Evolutionary conservation across 495 filamentous ascomycete species (phyloP), one percentile per base, ranked within the genome.

Genomic region (Talaromyces adpressus): DNA sequence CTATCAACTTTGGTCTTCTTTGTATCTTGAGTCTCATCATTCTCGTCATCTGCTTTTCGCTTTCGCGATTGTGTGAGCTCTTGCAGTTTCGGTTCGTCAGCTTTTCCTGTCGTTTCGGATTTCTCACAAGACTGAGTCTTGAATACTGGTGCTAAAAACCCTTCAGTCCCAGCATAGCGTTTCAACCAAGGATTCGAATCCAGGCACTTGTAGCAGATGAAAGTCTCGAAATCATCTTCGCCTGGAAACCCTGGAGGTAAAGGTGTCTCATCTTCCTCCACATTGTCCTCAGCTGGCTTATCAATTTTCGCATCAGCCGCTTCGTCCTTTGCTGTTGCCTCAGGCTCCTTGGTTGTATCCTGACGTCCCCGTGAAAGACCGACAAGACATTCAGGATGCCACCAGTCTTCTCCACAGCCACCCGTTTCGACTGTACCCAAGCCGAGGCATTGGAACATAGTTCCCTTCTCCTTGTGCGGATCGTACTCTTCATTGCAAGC

Each of bases 391-490:
- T 93, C 91, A 14, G 94, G 92, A 79, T 99, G 95, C 82, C 92
- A 99, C 95, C 95, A 99, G 73, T 99, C 95, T 77, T 99, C 95
- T 4, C 94, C 93, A 75, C 95, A 99, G 4, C 92, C 92, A 8
- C 91, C 91, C 3, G 88, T 87, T 66, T 89, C 89, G 36, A 84
- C 84, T 0, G 85, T 87, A 0, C 91, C 92, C 4, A 99, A 81
- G 0, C 92, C 92, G 2, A 98, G 72, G 72, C 95, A 99, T 75
- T 99, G 95, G 71, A 93, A 98, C 95, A 99, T 99, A n/a, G 92
- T 97, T 2, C 94, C 94, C 67, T 91, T 93, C 73, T 99, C 91
- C 70, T 87, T 78, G 47, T 91, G 78, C 0, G 92, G 84, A 68
- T 95, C 87, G 69, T 99, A 99, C 59, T 91, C 82, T 68, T 91